Evolutionary conservation across 768 basidiomycete species (phyloP), one percentile per base, ranked within the genome.

Genomic region (Hydnum rufescens): DNA sequence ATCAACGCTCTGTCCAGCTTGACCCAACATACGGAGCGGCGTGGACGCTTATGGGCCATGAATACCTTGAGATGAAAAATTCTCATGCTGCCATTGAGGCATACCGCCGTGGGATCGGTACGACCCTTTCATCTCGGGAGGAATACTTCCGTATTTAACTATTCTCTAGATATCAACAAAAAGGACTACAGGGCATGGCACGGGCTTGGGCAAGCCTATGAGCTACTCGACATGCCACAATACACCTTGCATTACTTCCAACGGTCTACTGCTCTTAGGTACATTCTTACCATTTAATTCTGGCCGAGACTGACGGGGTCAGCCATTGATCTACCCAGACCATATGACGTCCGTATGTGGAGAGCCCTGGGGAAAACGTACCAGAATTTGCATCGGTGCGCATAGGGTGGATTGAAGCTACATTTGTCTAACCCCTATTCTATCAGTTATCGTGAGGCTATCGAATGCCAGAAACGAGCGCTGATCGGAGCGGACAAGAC

Each of bases 181-280:
- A 95, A 96, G 63, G 95, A 99, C 66, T 96, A 95, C 61, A 69
- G 93, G 54, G 93, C 92, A 4, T 99, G 95, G 95, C 96, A 92
- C 65, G 95, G 95, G 32, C 78, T 99, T 51, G 95, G 93, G 2
- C 95, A 99, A 63, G 89, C 93, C 8, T 99, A 97, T 63, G 93
- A 97, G 60, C 72, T 99, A 23, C 68, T 97, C 51, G 90, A 83
- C 61, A 97, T 97, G 92, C 88, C 88, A 57, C 80, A 87, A 62
- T 97, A 97, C 67, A 83, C 93, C 3, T 70, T 97, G 28, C 79
- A 93, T 65, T 99, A 97, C 66, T 97, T 92, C 63, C 92, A 96
- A 61, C 79, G 87, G 60, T 92, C 95, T 3, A 92, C 90, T 26
- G 84, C 92, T 19, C 70, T 97, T 52, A 72, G 89, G 88, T 89